Conservation (phyloP, 1,139 yeast genomes). For the Nakaseomyces sp. region DNA sequence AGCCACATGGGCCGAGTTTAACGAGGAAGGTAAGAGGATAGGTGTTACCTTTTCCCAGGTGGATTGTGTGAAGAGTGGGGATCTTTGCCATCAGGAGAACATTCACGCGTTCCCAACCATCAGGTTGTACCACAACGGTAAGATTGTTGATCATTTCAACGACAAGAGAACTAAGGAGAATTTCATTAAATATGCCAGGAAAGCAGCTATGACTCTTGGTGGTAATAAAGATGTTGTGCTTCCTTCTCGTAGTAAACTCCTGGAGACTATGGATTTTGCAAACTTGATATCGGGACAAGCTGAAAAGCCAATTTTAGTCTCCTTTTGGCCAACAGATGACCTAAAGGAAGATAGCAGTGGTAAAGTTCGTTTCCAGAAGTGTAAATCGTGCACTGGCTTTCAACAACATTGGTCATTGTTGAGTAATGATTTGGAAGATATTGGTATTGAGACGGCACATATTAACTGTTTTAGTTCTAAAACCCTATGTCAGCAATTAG, state of each 20-base stretch:
- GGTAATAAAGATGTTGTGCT: conserved; percentile 7
- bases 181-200: conserved; percentile 45
- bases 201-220: conserved; percentile 41
- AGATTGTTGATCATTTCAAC: conserved; percentile 36
- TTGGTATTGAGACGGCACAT: conserved; percentile 45
- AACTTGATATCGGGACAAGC: conserved; percentile 38
- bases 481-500: conserved; percentile 44
- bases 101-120: conserved; percentile 50
- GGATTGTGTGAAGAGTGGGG: conserved; percentile 64
- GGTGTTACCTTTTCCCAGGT: conserved; percentile 57
- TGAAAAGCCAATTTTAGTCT: conserved; percentile 44
- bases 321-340: conserved; percentile 54
- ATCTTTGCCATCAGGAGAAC: conserved; percentile 55
- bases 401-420: conserved; percentile 51
- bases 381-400: conserved; percentile 43
- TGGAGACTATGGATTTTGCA: conserved; percentile 32
- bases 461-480: conserved; percentile 48
- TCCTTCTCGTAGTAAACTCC: not conserved
- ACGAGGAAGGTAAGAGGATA: conserved; percentile 35
- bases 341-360: conserved; percentile 33
- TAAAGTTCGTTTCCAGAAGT: conserved; percentile 36
- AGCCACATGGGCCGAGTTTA: conserved; percentile 41
- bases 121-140: conserved; percentile 49
- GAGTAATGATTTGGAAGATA: conserved; percentile 38
- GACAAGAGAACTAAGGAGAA: conserved; percentile 41